Evolutionary conservation across 163 green algal species (phyloP).

Genomic region (Coccomyxa subellipsoidea): DNA sequence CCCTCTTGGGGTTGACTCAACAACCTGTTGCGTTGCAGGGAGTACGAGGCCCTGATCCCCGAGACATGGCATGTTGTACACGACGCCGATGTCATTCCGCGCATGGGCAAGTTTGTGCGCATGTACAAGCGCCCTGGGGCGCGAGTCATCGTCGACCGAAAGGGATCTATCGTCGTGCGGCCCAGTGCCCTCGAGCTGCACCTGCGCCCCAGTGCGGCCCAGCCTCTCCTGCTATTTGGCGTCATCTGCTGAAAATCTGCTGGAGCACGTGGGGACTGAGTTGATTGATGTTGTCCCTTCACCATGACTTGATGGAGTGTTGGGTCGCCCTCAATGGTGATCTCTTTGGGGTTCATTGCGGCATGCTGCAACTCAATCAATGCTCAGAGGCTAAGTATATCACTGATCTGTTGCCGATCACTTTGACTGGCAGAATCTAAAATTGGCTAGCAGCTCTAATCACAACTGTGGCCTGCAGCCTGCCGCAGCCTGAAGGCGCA

Average conservation of each 20-base stretch:
- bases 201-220: neutral
- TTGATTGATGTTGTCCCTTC: too few species aligned
- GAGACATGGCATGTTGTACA: conserved; percentile 6
- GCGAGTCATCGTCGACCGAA: neutral
- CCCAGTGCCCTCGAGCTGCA: neutral
- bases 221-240: neutral
- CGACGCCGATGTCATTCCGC: neutral
- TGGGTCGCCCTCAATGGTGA: too few species aligned
- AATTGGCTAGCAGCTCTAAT: neutral
- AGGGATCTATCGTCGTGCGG: conserved; percentile 5
- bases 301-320: too few species aligned
- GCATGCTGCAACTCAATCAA: too few species aligned
- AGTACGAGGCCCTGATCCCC: conserved; percentile 16
- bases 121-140: conserved; percentile 13
- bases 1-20: neutral
- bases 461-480: neutral
- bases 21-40: conserved; percentile 13
- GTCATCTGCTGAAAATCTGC: too few species aligned
- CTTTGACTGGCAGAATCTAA: too few species aligned
- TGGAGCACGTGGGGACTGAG: too few species aligned
- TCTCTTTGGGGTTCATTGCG: too few species aligned
- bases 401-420: too few species aligned
- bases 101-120: conserved; percentile 1
- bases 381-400: too few species aligned
- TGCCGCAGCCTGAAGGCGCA: neutral